phyloP scores from a whole-genome alignment of 2,329 filamentous ascomycete genomes.

The Fusarium sublunatum region DNA sequence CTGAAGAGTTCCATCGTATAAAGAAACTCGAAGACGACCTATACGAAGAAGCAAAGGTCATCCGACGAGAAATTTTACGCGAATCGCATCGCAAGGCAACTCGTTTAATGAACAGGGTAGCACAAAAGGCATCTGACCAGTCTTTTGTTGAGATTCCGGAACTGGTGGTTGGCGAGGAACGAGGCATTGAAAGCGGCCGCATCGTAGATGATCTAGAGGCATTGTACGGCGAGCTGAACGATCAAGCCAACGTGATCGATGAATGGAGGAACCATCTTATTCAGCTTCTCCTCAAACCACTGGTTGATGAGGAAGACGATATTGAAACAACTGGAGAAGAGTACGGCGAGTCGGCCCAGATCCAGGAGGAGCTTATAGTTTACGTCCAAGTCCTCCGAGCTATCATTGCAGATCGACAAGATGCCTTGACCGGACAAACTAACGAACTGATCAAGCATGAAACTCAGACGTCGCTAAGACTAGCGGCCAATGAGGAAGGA shows the following conservation, averaged over 20 bases:
- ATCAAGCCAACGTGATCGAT: slow-evolving; percentile 76
- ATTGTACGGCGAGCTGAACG: slow-evolving; percentile 74
- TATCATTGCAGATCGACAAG: slow-evolving; percentile 80
- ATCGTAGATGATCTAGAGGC: slow-evolving; percentile 74
- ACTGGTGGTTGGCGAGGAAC: slow-evolving; percentile 60
- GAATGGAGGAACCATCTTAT: slow-evolving; percentile 80
- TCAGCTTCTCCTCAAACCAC: slow-evolving; percentile 75
- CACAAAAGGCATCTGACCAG: slow-evolving; percentile 62
- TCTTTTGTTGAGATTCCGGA: slow-evolving; percentile 72
- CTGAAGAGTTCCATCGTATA: slow-evolving; percentile 72
- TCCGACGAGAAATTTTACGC: slow-evolving; percentile 82
- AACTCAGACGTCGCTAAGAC: slow-evolving; percentile 67
- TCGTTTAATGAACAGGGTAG: slow-evolving; percentile 71
- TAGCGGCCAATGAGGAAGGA: slow-evolving; percentile 72
- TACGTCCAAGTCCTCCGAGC: slow-evolving; percentile 84
- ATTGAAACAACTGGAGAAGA: slow-evolving; percentile 87
- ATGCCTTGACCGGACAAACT: slow-evolving; percentile 79
- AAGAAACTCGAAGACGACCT: slow-evolving; percentile 77
- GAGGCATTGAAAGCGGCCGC: slow-evolving; percentile 78
- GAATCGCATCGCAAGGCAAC: slow-evolving; percentile 56
- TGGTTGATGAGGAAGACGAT: slow-evolving; percentile 84
- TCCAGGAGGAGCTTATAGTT: slow-evolving; percentile 88
- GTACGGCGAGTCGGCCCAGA: slow-evolving; percentile 85
- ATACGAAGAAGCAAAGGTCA: slow-evolving; percentile 81
- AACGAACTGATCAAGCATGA: slow-evolving; percentile 82